phyloP scores from a whole-genome alignment of 495 filamentous ascomycete species.

The Jackrogersella multiformis region DNA sequence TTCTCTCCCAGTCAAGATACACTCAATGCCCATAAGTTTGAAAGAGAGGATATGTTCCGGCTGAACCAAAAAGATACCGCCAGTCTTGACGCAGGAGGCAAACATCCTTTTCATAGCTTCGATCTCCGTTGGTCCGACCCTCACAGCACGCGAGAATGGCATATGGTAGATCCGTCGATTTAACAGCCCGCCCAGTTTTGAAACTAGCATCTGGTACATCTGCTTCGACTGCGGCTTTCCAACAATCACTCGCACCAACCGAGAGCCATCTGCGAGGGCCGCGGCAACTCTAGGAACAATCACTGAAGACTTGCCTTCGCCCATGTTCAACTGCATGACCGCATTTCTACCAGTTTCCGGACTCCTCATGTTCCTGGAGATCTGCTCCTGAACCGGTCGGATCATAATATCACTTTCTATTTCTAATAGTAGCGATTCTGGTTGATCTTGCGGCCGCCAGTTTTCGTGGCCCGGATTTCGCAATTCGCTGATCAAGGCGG shows the following conservation, averaged over 20 bases:
- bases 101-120: slow-evolving; percentile 50
- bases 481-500: slow-evolving; percentile 60
- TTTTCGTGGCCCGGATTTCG: slow-evolving; percentile 61
- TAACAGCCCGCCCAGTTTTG: slow-evolving; percentile 68
- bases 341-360: slow-evolving; percentile 58
- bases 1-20: slow-evolving; percentile 37
- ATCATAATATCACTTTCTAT: slow-evolving; percentile 71
- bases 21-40: slow-evolving; percentile 70
- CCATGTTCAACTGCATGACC: slow-evolving; percentile 79
- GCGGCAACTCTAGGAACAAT: slow-evolving; percentile 72
- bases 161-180: slow-evolving; percentile 67
- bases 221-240: slow-evolving; percentile 69
- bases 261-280: slow-evolving; percentile 60
- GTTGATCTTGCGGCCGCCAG: slow-evolving; percentile 60
- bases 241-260: slow-evolving; percentile 68
- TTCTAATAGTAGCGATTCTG: slow-evolving; percentile 70
- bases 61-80: slow-evolving; percentile 67
- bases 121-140: slow-evolving; percentile 41
- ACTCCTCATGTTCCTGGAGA: slow-evolving; percentile 65
- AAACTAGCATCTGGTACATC: slow-evolving; percentile 68
- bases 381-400: slow-evolving; percentile 66
- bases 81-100: slow-evolving; percentile 54
- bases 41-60: slow-evolving; percentile 79
- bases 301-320: slow-evolving; percentile 76
- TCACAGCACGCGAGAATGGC: slow-evolving; percentile 67